Conservation (phyloP, 2,329 filamentous ascomycete species). For the Aspergillus caelatus region DNA sequence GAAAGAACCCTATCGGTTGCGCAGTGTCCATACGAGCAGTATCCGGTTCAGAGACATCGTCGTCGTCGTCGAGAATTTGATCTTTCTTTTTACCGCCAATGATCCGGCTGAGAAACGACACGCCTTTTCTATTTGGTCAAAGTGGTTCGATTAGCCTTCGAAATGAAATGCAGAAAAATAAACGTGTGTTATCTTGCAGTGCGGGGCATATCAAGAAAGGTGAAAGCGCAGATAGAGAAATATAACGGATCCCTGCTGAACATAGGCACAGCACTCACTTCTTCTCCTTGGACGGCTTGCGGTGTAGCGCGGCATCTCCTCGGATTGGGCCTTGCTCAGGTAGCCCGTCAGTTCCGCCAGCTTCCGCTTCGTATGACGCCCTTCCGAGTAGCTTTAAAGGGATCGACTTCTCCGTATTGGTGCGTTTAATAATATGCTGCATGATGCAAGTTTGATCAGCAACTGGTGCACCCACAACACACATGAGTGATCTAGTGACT, state of each 20-base stretch:
- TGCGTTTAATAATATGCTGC: slow-evolving; percentile 68
- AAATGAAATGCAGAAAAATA: not conserved
- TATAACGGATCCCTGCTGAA: not conserved
- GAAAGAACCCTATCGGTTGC: slow-evolving; percentile 78
- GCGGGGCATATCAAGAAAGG: slow-evolving; percentile 9
- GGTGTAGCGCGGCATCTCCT: slow-evolving; percentile 34
- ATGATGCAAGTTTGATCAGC: slow-evolving; percentile 15
- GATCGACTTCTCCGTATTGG: slow-evolving; percentile 64
- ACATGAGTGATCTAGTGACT: not conserved
- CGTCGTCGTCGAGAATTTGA: slow-evolving; percentile 47
- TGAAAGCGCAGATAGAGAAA: slow-evolving; percentile 5
- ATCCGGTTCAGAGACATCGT: slow-evolving; percentile 71
- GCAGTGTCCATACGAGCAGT: slow-evolving; percentile 76
- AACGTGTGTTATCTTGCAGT: slow-evolving; percentile 1
- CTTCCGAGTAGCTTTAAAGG: slow-evolving; percentile 46
- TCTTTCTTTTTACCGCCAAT: slow-evolving; percentile 76
- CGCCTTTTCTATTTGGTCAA: slow-evolving; percentile 67
- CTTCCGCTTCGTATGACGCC: slow-evolving; percentile 46
- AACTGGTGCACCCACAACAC: slow-evolving; percentile 7
- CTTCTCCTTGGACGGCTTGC: slow-evolving; percentile 59
- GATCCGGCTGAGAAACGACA: slow-evolving; percentile 87
- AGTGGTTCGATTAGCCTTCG: not conserved
- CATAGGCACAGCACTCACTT: slow-evolving; percentile 55
- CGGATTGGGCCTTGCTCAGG: slow-evolving; percentile 33
- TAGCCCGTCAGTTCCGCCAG: slow-evolving; percentile 38